Base-by-base conservation (phyloP, 2,329 filamentous ascomycete genomes). In the Sarocladiaceae sp. region DNA sequence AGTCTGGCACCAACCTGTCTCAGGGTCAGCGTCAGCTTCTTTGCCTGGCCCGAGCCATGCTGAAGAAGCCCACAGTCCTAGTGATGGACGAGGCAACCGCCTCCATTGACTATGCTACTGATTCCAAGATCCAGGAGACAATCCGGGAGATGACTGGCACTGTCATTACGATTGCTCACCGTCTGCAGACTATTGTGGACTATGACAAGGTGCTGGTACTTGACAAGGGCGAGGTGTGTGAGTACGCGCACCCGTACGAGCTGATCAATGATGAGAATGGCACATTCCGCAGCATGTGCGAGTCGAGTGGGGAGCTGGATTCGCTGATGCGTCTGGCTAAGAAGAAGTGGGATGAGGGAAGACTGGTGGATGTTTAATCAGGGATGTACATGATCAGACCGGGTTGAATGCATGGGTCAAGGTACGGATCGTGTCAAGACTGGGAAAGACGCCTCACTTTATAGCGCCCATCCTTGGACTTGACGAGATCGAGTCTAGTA, bases 71-170 rank as follows among this genome's bases (percentile, higher is more conserved):
- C 0, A 90, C 86, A 51, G 89, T 98, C 2, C 73, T 98, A n/a
- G 84, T 98, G 58, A 97, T 98, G 93, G 93, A 98, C 64, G 93
- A 98, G 70, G 93, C 93, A 1, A 98, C 93, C 0, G 93, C 93
- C 0, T 95, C 88, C 0, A 97, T 98, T 58, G 93, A 98, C 67
- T 97, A 97, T 65, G 85, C 83, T 4, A 98, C 93, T 2, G 93
- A 98, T 58, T 76, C 83, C 41, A 96, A 95, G 69, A 97, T 98
- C 53, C 93, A 98, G 65, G 88, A 88, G 56, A 97, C 93, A 0
- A 90, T 98, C 49, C 84, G 89, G n/a, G 86, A 95, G 62, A 77
- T 97, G 55, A 85, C 82, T 52, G 88, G 89, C 62, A 98, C 93
- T 0, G 95, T 94, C 48, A 87, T 97, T 60, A 97, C 93, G 0